These are phyloP conservation scores for Vaccinium corymbosum DNA, from an alignment of 148 eudicot species.

Conservation along the genomic window DNA sequence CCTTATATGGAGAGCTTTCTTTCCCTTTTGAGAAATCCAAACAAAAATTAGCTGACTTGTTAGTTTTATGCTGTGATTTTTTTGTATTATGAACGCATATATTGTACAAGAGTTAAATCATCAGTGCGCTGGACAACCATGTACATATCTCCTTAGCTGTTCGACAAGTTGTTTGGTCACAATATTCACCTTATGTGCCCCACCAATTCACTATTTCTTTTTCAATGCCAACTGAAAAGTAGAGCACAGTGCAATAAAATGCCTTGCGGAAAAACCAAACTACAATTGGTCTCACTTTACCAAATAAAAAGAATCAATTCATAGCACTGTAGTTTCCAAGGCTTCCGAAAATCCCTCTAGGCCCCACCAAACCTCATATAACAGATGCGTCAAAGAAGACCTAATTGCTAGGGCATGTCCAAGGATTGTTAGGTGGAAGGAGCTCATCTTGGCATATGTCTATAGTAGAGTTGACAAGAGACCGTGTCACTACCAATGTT, in stretches of 20 bases:
- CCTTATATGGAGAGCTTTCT: no score
- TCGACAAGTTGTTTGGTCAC: slow-evolving; percentile 75
- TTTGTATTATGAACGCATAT: background rate
- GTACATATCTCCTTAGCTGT: slow-evolving; percentile 79
- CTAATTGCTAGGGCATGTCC: slow-evolving; percentile 90
- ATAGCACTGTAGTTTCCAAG: slow-evolving; percentile 72
- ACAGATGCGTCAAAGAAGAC: slow-evolving; percentile 97
- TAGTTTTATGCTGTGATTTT: background rate
- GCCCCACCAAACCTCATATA: slow-evolving; percentile 95
- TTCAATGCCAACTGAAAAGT: slow-evolving; percentile 70
- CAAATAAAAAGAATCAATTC: slow-evolving; percentile 97
- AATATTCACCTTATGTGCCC: slow-evolving; percentile 91
- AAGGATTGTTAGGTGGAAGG: slow-evolving; percentile 82
- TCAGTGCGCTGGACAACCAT: slow-evolving; percentile 62
- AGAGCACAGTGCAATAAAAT: slow-evolving; percentile 88
- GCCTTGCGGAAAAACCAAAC: slow-evolving; percentile 85
- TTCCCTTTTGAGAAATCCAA: no score
- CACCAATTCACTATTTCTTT: slow-evolving; percentile 67
- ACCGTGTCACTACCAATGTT: slow-evolving; percentile 77
- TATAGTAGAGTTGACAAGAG: slow-evolving; percentile 64
- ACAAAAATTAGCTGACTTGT: background rate
- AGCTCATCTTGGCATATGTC: slow-evolving; percentile 76
- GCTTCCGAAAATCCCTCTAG: slow-evolving; percentile 72
- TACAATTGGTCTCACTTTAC: slow-evolving; percentile 73
- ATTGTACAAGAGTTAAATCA: slow-evolving; percentile 16